A percentile compares a stretch with the other conserved stretches of the same genome.
phyloP scores from a whole-genome alignment of 1,284 basidiomycete genomes.

The Pyrrhoderma noxium region DNA sequence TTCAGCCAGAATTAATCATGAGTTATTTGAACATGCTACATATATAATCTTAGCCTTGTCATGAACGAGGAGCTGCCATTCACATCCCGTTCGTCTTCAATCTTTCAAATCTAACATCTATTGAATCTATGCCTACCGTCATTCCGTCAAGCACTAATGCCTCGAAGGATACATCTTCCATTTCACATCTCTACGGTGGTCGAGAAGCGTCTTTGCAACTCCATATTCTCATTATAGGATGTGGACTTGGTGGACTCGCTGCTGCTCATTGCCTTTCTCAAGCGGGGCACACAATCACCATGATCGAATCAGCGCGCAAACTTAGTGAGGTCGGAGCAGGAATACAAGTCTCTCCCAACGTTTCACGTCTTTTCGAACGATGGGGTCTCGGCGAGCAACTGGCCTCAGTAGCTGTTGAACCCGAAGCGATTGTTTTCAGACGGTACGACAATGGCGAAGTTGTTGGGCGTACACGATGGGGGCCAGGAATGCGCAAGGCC shows the following conservation, averaged over 20 bases:
- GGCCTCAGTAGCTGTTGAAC: slow-evolving; percentile 35
- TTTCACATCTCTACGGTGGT: slow-evolving; percentile 23
- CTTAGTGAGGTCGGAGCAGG: slow-evolving; percentile 42
- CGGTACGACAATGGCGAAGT: slow-evolving; percentile 39
- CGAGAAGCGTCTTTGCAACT: slow-evolving; percentile 27
- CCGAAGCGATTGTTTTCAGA: slow-evolving; percentile 36
- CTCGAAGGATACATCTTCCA: not conserved
- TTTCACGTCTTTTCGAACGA: slow-evolving; percentile 39
- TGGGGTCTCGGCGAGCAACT: slow-evolving; percentile 45
- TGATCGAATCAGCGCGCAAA: slow-evolving; percentile 30
- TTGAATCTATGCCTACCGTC: not conserved
- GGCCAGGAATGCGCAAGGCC: slow-evolving; percentile 32
- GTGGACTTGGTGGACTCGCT: slow-evolving; percentile 44
- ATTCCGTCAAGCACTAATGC: not conserved
- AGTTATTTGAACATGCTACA: no score
- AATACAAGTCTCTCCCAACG: slow-evolving; percentile 42
- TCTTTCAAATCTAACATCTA: no score
- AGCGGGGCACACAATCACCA: slow-evolving; percentile 42
- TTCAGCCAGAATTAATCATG: no score
- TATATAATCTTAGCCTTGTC: no score
- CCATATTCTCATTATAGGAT: slow-evolving; percentile 42
- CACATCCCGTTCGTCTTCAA: no score
- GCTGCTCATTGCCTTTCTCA: slow-evolving; percentile 39
- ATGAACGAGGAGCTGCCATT: no score
- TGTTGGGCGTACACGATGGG: slow-evolving; percentile 39